Base-by-base conservation (phyloP, 208 protist species). In the Herpetomonas samuelpessoai region DNA sequence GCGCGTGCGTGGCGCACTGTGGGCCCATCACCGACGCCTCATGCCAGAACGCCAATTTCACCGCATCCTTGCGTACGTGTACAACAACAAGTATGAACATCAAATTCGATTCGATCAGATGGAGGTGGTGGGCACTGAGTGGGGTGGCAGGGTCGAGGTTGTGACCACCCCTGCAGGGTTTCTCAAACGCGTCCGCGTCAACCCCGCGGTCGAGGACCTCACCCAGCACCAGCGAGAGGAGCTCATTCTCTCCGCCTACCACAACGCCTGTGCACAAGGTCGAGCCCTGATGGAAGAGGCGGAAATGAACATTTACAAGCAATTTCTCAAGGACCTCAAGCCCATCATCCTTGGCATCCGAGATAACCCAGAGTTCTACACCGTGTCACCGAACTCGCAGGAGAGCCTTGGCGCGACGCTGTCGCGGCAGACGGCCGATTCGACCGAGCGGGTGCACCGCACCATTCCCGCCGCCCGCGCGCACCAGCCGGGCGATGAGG, bases 41-140 rank as follows among this genome's bases (percentile, higher is more conserved):
- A 90, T 96, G 86, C 79, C 91, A 0, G 88, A 96, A 70, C 75
- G 91, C 0, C 91, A 96, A 68, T 92, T 92, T 53, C 87, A 96
- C 45, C 88, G 91, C 68, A 93, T 96, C 47, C 71, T 96, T 16
- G 91, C 88, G 10, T 96, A 93, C 67, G 91, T 96, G 9, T 96
- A 96, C 69, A 94, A 94, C 67, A 94, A 96, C 80, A 96, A 96
- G 71, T 96, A 96, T 75, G 91, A 96, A 71, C 80, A 96, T 46
- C 91, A 96, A 52, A 89, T 96, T 22, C 88, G 91, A 0, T 93
- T 96, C 45, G 91, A 96, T 56, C 57, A 78, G 57, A 96, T 96
- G 91, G 76, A 82, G 24, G 84, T 95, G 6, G 86, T 94, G 2
- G 91, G 91, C 3, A 69, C 57, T 4, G 91, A 78, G 60, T 91